Conservation (phyloP, 371 early-diverging fungal species). For the Mortierella sp. region DNA sequence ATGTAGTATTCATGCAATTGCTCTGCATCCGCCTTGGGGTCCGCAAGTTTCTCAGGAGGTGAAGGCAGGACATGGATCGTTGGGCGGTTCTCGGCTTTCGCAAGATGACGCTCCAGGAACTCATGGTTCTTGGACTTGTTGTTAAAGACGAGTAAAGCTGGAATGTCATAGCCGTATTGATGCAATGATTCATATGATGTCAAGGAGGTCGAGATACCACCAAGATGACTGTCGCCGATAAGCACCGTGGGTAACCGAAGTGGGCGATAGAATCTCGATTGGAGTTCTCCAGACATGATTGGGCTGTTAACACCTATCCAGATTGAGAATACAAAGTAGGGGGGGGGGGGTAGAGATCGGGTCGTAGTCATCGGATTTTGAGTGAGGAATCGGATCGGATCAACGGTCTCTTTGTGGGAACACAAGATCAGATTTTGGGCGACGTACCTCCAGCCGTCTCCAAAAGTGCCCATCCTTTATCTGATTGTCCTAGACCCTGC, state of each 20-base stretch:
- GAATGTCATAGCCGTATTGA: constrained; percentile 80
- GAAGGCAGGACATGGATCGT: constrained; percentile 59
- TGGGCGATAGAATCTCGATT: constrained; percentile 79
- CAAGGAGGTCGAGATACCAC: constrained; percentile 86
- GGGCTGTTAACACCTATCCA: constrained; percentile 78
- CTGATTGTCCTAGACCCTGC: constrained; percentile 43
- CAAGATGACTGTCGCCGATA: constrained; percentile 80
- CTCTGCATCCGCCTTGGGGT: constrained; percentile 60
- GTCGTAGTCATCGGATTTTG: no score
- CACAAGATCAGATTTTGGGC: not conserved
- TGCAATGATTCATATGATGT: constrained; percentile 78
- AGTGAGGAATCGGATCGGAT: no score
- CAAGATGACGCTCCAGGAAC: constrained; percentile 56
- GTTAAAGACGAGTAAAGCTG: constrained; percentile 72
- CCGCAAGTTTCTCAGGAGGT: constrained; percentile 60
- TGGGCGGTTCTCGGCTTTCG: constrained; percentile 42
- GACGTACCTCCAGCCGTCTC: constrained; percentile 77
- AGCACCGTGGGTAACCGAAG: constrained; percentile 78
- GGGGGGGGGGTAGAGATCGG: not conserved
- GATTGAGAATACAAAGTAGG: not conserved
- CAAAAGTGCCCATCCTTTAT: constrained; percentile 62
- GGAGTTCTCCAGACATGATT: constrained; percentile 79
- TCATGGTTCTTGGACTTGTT: constrained; percentile 71
- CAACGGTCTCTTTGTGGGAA: no score
- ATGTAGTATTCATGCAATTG: constrained; percentile 70